phyloP scores from a whole-genome alignment of 306 rosid species.

The Vachellia pachyceras region DNA sequence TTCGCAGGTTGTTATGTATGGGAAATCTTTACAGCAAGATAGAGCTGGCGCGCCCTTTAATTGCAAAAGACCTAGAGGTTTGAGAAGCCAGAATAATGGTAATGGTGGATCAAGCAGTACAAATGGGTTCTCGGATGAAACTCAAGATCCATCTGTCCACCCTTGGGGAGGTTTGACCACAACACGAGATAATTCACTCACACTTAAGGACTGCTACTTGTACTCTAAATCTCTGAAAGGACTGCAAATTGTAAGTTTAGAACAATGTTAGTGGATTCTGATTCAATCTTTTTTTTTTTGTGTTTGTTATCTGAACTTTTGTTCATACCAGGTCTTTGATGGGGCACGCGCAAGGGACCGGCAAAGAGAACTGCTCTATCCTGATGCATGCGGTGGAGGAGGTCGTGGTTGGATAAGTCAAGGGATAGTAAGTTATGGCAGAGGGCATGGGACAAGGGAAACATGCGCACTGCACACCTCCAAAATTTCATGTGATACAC shows the following conservation, averaged over 20 bases:
- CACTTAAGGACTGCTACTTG: conserved; percentile 90
- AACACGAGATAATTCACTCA: conserved; percentile 81
- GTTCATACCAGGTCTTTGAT: conserved; percentile 79
- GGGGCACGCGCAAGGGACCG: conserved; percentile 98
- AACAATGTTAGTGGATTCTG: background rate
- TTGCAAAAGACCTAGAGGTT: conserved; percentile 56
- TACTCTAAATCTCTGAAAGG: conserved; percentile 76
- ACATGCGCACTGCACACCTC: conserved; percentile 98
- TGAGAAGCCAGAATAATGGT: conserved; percentile 59
- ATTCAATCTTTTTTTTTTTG: conserved; percentile 29
- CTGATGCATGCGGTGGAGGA: conserved; percentile 99
- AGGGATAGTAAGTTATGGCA: conserved; percentile 83
- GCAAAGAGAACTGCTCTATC: conserved; percentile 95
- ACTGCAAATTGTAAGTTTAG: conserved; percentile 77
- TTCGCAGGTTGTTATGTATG: conserved; percentile 95
- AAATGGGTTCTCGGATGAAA: conserved; percentile 65
- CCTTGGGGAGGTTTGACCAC: conserved; percentile 99
- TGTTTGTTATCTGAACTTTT: conserved; percentile 39
- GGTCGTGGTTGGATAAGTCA: conserved; percentile 99
- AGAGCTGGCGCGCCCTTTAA: conserved; percentile 55
- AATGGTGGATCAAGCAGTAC: conserved; percentile 52
- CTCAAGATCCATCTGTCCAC: conserved; percentile 88
- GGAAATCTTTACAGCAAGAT: conserved; percentile 86
- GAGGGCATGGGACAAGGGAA: conserved; percentile 98
- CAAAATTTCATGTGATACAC: conserved; percentile 94